Evolutionary conservation across 2,329 filamentous ascomycete genomes (phyloP).

Genomic region (Apiospora hydei): DNA sequence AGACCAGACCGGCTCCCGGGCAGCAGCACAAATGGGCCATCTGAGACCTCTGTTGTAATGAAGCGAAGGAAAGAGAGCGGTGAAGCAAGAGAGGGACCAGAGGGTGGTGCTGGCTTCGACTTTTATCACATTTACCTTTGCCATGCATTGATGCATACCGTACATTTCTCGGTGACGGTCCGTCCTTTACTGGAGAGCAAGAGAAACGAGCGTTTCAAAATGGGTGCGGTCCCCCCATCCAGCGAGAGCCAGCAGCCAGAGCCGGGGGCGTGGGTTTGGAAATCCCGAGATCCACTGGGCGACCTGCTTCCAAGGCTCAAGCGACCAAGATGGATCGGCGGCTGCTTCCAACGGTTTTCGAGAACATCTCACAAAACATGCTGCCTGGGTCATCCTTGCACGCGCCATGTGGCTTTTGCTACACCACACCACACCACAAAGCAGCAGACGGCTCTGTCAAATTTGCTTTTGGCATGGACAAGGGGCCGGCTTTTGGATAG

Average conservation of each 20-base stretch:
- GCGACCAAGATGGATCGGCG: neutral
- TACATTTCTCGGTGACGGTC: neutral
- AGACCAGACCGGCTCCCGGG: neutral
- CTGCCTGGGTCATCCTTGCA: constrained; percentile 7
- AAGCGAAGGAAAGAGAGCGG: constrained; percentile 3
- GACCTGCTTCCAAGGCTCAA: neutral
- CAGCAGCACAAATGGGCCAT: neutral
- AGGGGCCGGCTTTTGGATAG: neutral
- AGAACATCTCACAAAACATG: constrained; percentile 3
- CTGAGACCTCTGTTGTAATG: constrained; percentile 15
- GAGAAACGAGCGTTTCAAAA: constrained; percentile 6
- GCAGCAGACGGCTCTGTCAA: constrained; percentile 9
- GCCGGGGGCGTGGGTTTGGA: constrained; percentile 8
- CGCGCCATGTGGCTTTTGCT: constrained; percentile 17
- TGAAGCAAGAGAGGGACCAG: constrained; percentile 15
- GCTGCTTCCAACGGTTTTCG: constrained; percentile 20
- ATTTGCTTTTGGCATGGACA: constrained; percentile 14
- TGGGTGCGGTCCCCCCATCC: constrained; percentile 1
- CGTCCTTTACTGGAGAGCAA: neutral
- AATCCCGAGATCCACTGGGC: constrained; percentile 12
- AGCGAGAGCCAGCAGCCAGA: neutral
- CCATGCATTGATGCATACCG: constrained; percentile 16
- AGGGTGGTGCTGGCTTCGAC: constrained; percentile 9
- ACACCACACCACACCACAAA: constrained; percentile 18
- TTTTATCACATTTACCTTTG: constrained; percentile 8